A percentile compares a stretch with the other conserved stretches of the same genome.
These are phyloP conservation scores for Teunomyces cretensis DNA, from an alignment of 805 yeast species.

Conservation along the genomic window DNA sequence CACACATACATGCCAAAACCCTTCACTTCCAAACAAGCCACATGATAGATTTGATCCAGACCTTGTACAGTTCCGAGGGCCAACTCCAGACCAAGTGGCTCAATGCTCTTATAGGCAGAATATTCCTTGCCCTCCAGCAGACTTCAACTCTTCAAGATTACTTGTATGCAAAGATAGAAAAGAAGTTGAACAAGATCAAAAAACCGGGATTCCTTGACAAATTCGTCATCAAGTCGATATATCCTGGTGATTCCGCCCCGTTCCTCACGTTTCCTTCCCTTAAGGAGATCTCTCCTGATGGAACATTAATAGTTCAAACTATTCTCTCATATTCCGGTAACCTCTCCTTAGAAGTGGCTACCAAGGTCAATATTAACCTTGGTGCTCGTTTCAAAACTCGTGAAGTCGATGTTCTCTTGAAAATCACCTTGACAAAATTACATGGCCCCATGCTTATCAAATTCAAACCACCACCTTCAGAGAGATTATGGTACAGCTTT, in stretches of 20 bases:
- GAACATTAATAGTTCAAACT: conserved; percentile 61
- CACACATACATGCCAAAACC: conserved; percentile 68
- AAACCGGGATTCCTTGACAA: conserved; percentile 88
- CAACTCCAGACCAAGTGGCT: conserved; percentile 86
- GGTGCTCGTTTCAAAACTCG: conserved; percentile 74
- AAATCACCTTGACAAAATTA: conserved; percentile 63
- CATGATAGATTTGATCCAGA: conserved; percentile 70
- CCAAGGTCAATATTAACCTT: conserved; percentile 72
- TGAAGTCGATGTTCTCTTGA: conserved; percentile 72
- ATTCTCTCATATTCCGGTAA: conserved; percentile 73
- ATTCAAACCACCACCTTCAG: conserved; percentile 88
- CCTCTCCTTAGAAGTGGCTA: conserved; percentile 72
- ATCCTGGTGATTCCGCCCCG: conserved; percentile 82
- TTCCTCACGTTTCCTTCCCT: conserved; percentile 71
- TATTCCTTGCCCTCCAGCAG: conserved; percentile 73
- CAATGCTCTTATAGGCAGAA: conserved; percentile 81
- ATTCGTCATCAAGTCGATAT: conserved; percentile 67
- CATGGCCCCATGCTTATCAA: conserved; percentile 71
- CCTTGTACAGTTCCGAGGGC: conserved; percentile 78
- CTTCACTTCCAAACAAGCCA: conserved; percentile 70
- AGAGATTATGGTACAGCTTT: conserved; percentile 88
- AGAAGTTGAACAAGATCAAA: conserved; percentile 75
- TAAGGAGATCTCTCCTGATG: conserved; percentile 73
- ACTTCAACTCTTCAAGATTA: conserved; percentile 64
- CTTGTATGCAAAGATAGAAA: conserved; percentile 59